Conservation (phyloP, 2,329 filamentous ascomycete species). For the Diaporthe ilicicola region DNA sequence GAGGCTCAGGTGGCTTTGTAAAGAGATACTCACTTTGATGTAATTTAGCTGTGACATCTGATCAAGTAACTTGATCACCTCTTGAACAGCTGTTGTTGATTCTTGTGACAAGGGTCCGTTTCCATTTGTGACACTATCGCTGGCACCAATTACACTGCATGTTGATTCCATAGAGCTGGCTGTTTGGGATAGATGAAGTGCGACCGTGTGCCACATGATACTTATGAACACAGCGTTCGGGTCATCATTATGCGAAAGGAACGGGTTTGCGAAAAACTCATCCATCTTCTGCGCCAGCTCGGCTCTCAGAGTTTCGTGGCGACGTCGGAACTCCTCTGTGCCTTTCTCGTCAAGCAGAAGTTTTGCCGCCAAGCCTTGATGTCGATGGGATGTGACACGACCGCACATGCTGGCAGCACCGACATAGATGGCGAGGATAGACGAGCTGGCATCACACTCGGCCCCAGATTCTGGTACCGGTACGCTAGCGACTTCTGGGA, state of each 20-base stretch:
- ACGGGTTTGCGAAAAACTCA: not conserved
- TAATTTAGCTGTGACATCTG: not conserved
- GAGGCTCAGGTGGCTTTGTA: not conserved
- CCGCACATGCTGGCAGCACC: constrained; percentile 2
- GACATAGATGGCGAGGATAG: not conserved
- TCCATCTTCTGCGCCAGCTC: not conserved
- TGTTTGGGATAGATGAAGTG: not conserved
- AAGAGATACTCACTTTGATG: not conserved
- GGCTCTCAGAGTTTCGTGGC: not conserved
- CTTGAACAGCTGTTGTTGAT: not conserved
- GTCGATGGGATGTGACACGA: constrained; percentile 1
- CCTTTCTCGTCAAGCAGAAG: not conserved
- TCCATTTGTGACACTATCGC: not conserved
- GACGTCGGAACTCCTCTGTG: not conserved
- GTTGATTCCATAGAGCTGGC: not conserved
- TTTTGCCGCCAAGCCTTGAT: not conserved
- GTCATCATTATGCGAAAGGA: not conserved
- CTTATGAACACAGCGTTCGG: not conserved
- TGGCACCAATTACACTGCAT: not conserved
- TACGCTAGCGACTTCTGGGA: too few relatives aligned
- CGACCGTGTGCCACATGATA: not conserved
- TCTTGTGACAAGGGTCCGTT: not conserved
- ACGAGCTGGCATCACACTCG: not conserved
- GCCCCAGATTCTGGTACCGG: not conserved
- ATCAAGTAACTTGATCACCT: not conserved